Base-by-base conservation (phyloP, 164 flowering plant species). In the Umbellularia californica region DNA sequence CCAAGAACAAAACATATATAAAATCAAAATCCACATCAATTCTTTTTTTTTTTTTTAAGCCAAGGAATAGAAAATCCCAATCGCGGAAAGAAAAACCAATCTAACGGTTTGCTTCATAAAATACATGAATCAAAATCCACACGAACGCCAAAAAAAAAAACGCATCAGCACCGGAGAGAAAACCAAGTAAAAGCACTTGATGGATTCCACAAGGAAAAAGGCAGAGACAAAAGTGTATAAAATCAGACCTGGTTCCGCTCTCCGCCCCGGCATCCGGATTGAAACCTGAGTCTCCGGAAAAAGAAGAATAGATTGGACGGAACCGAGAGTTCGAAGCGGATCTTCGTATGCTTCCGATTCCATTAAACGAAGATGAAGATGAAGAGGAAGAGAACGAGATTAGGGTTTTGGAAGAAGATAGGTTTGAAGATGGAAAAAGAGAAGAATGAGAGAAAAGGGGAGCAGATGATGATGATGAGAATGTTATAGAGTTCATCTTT, bases 171-270 rank as follows among this genome's bases (percentile, higher is more conserved):
- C 12, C 15, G 58, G 3, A 51, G 58, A 51, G 58, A 51, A 51
- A 51, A 11, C 14, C 58, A 51, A 51, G 15, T 15, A 51, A 51
- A 51, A 51, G 5, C 17, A 72, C 68, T n/a, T 23, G 24, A 19
- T n/a, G 41, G 50, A 52, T 62, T 14, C 47, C 24, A 72, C n/a
- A 25, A 69, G 30, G 60, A 23, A 50, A 24, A 19, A 28, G 2
- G 12, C 10, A 27, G 25, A 10, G 33, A 27, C 58, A 68, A 62
- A 19, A 71, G 51, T n/a, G 20, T 2, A 55, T 22, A 25, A 17
- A 5, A 50, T 66, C 20, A 24, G 64, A 84, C 89, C 86, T 85
- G 3, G 84, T 66, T 50, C 41, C 62, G 65, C 67, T 75, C 12
- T 85, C 91, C 17, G 70, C 78, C 10, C 82, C 25, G 25, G 81